A percentile compares a stretch with the other conserved stretches of the same genome.
Conservation (phyloP, 352 stramenopile genomes). For the Pythium sukuiense region DNA sequence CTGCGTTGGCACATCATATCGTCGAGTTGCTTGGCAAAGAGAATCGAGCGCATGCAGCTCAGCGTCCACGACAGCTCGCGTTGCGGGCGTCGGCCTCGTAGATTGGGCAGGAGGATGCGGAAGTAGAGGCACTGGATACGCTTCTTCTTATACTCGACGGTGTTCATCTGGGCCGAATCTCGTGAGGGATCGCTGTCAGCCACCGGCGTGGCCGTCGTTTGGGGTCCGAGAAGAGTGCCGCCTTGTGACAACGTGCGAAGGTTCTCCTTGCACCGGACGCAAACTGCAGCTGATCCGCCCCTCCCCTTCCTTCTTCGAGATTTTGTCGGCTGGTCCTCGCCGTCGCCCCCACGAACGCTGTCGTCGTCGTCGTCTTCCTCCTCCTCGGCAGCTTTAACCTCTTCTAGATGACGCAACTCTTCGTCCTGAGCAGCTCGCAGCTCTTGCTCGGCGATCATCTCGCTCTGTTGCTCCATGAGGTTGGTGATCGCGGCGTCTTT, state of each 20-base stretch:
- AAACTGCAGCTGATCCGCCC: slow-evolving; percentile 32
- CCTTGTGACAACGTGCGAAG: slow-evolving; percentile 38
- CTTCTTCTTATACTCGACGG: slow-evolving; percentile 34
- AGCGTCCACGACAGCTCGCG: slow-evolving; percentile 84
- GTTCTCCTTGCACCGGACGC: slow-evolving; percentile 62
- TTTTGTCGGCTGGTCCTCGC: neutral
- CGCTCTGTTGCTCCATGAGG: slow-evolving; percentile 75
- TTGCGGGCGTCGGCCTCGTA: slow-evolving; percentile 78
- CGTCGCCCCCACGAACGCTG: slow-evolving; percentile 8
- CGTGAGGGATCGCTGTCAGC: neutral
- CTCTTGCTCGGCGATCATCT: slow-evolving; percentile 67
- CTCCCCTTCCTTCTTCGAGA: neutral
- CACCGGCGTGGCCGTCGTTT: neutral
- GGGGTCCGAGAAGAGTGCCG: slow-evolving; percentile 17
- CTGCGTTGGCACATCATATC: slow-evolving; percentile 67
- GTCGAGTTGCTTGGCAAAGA: slow-evolving; percentile 88
- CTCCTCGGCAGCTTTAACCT: slow-evolving; percentile 41
- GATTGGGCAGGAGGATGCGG: slow-evolving; percentile 89
- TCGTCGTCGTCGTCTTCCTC: slow-evolving; percentile 37
- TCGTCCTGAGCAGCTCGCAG: slow-evolving; percentile 52
- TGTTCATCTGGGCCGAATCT: neutral
- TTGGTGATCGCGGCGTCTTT: slow-evolving; percentile 71
- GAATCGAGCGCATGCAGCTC: slow-evolving; percentile 87
- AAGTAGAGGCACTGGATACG: slow-evolving; percentile 88
- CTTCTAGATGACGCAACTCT: slow-evolving; percentile 37